Conservation (phyloP, 208 protist species). For the Wallacemonas sp. region DNA sequence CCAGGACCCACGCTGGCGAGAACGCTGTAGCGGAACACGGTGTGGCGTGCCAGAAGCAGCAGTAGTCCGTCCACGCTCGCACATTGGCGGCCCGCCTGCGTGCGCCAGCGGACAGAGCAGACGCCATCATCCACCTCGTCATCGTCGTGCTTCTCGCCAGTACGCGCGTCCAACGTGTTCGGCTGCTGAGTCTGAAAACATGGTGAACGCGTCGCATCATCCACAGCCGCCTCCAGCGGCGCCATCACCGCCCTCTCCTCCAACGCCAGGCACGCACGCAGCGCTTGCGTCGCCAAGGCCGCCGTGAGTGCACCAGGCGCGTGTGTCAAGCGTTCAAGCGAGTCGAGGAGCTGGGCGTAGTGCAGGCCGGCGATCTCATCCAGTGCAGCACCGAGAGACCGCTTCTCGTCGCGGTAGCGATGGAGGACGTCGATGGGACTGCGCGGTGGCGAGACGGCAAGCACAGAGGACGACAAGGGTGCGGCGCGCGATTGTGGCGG, state of each 20-base stretch:
- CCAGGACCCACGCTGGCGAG: too few relatives aligned
- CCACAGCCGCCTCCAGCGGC: not conserved
- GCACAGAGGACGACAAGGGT: not conserved
- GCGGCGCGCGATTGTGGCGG: too few relatives aligned
- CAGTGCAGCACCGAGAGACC: not conserved
- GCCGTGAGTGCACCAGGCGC: conserved; percentile 10
- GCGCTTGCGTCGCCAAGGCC: conserved; percentile 7
- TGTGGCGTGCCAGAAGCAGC: not conserved
- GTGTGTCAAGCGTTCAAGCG: conserved; percentile 16
- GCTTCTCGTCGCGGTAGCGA: not conserved
- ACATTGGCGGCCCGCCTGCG: not conserved
- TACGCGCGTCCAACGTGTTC: too few relatives aligned
- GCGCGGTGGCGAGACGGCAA: not conserved
- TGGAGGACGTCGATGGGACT: conserved; percentile 1
- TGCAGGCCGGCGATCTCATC: conserved; percentile 1
- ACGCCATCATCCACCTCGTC: too few relatives aligned
- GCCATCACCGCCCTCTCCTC: not conserved
- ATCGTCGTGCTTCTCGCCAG: too few relatives aligned
- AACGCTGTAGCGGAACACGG: not conserved
- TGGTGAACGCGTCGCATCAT: too few relatives aligned
- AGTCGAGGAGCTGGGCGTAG: not conserved
- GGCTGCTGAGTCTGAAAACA: too few relatives aligned
- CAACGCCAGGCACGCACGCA: conserved; percentile 9
- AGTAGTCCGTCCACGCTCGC: not conserved
- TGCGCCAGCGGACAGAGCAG: not conserved